These are phyloP conservation scores for Didymella sp. DNA, from an alignment of 2,329 filamentous ascomycete species.

Conservation along the genomic window DNA sequence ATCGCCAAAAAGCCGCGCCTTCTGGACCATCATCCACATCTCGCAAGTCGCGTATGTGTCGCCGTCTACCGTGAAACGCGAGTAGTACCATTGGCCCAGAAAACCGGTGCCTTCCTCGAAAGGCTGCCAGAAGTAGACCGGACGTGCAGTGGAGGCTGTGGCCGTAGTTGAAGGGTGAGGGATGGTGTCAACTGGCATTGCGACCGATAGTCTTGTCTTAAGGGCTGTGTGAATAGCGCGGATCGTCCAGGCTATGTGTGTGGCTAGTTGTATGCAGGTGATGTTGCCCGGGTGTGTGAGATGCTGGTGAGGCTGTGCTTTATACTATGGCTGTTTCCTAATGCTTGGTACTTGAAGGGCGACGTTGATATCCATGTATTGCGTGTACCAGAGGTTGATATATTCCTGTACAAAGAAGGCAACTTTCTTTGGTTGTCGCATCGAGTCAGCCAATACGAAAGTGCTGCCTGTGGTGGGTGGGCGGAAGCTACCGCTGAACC, in stretches of 20 bases:
- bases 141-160: conserved; percentile 1
- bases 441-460: not conserved
- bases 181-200: conserved; percentile 1
- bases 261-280: not conserved
- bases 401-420: not conserved
- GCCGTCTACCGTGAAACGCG: conserved; percentile 52
- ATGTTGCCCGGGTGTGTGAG: not conserved
- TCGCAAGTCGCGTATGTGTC: conserved; percentile 50
- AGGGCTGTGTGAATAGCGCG: not conserved
- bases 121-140: conserved; percentile 41
- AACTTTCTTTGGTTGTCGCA: not conserved
- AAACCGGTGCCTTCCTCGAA: conserved; percentile 55
- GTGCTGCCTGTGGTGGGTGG: conserved; percentile 1
- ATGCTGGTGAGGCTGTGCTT: not conserved
- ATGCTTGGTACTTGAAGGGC: not conserved
- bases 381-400: not conserved
- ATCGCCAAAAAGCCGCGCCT: conserved; percentile 53
- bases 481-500: conserved; percentile 3
- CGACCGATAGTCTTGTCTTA: not conserved
- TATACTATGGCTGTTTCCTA: not conserved
- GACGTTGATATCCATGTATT: not conserved
- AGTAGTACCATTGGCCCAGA: conserved; percentile 69
- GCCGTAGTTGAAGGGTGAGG: not conserved
- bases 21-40: conserved; percentile 60
- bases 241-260: not conserved